Evolutionary conservation across 176 grass and related monocot genomes (phyloP).

Genomic region (Dendrocalamus sinicus): DNA sequence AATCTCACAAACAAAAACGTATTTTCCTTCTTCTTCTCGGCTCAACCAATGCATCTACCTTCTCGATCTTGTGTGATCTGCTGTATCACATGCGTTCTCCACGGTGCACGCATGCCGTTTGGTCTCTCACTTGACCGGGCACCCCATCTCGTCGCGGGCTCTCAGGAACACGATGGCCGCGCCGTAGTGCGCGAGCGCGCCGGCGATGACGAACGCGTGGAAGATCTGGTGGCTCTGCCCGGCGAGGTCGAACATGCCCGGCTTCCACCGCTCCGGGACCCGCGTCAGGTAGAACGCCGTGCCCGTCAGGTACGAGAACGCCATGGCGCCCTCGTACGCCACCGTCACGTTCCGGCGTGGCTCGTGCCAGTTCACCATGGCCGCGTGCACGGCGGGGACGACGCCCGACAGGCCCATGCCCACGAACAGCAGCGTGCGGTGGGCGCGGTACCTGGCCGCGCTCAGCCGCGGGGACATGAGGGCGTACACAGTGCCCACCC

Average conservation of each 20-base stretch:
- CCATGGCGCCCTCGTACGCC: conserved; percentile 87
- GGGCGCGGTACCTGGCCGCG: conserved; percentile 57
- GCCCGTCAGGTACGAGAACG: conserved; percentile 59
- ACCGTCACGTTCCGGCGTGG: conserved; percentile 66
- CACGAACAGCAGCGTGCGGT: conserved; percentile 76
- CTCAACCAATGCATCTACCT: too few species aligned
- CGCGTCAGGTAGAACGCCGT: conserved; percentile 72
- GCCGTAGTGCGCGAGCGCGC: conserved; percentile 83
- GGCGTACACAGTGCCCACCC: conserved; percentile 64
- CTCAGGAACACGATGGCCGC: conserved; percentile 76
- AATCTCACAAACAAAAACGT: conserved; percentile 23
- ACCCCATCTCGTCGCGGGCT: conserved; percentile 61
- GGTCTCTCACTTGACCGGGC: conserved; percentile 30
- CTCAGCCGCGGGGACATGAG: conserved; percentile 73
- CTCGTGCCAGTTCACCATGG: conserved; percentile 77
- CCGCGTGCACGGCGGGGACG: conserved; percentile 76
- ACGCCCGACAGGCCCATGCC: conserved; percentile 90
- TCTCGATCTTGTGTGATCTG: not conserved
- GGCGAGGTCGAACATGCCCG: conserved; percentile 73
- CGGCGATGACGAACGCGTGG: conserved; percentile 82
- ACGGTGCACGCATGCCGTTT: not conserved
- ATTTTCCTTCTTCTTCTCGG: not conserved
- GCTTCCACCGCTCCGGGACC: conserved; percentile 83
- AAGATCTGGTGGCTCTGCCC: conserved; percentile 98
- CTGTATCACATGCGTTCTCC: not conserved